Conservation (phyloP, 345 rosid genomes). For the Melaleuca alternifolia region DNA sequence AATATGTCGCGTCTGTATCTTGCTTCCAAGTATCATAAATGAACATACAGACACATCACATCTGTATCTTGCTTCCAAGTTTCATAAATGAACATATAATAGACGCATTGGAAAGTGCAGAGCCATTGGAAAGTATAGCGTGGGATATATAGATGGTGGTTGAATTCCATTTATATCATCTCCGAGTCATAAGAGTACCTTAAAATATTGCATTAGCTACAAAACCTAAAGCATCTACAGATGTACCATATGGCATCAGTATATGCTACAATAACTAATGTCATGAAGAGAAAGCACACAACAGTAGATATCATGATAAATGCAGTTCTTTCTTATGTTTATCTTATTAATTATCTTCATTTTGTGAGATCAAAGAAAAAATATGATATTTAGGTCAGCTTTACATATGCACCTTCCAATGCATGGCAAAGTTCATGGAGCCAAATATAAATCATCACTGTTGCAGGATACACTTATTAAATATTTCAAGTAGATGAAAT, state of each 20-base stretch:
- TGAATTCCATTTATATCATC: not conserved
- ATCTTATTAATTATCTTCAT: not conserved
- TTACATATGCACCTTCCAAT: not conserved
- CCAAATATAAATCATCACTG: not conserved
- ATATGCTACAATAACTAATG: not conserved
- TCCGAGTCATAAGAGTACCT: not conserved
- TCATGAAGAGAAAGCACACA: not conserved
- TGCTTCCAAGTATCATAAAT: not conserved
- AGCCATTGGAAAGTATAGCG: not conserved
- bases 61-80: not conserved
- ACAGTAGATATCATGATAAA: not conserved
- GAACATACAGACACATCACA: not conserved
- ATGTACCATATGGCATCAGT: not conserved
- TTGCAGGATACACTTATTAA: not conserved
- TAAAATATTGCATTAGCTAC: not conserved
- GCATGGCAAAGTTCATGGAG: not conserved
- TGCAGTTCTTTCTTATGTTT: not conserved
- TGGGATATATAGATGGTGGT: not conserved
- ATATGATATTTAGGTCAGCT: not conserved
- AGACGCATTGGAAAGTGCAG: not conserved
- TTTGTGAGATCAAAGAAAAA: not conserved
- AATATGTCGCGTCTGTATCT: not conserved
- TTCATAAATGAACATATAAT: not conserved
- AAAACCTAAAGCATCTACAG: not conserved
- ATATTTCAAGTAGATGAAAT: not conserved